These are phyloP conservation scores for Lagenaria siceraria DNA, from an alignment of 306 rosid genomes.

Conservation along the genomic window DNA sequence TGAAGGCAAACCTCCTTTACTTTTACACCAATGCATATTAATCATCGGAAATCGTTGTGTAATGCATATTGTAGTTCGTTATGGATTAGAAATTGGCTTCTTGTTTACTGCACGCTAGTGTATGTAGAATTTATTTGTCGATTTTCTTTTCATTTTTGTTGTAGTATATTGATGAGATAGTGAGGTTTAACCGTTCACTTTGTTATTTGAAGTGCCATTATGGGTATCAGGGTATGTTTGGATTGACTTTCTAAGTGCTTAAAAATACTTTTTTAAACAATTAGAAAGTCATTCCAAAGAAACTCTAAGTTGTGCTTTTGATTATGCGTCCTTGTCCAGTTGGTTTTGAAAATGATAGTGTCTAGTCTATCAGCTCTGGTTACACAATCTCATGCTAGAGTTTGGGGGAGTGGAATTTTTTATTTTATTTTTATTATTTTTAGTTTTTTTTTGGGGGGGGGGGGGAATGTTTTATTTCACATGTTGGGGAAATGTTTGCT, in stretches of 20 bases:
- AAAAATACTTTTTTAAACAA: too few species aligned
- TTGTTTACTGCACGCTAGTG: neutral
- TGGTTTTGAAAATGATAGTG: neutral
- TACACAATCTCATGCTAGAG: neutral
- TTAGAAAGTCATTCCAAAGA: too few species aligned
- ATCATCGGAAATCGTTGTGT: neutral
- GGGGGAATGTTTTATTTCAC: neutral
- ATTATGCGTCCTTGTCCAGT: neutral
- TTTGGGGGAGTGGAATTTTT: neutral
- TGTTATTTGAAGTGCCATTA: neutral
- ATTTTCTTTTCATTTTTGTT: neutral
- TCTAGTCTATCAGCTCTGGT: neutral
- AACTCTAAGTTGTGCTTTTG: neutral
- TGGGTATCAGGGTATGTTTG: too few species aligned
- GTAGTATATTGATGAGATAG: neutral
- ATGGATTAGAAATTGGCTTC: neutral
- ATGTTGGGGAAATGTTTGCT: neutral
- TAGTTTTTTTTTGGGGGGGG: too few species aligned
- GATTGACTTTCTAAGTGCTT: too few species aligned
- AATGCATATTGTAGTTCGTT: neutral
- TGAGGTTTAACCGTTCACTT: neutral
- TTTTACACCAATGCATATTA: neutral
- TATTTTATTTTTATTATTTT: too few species aligned
- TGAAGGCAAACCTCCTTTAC: constrained; percentile 20
- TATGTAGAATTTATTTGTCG: constrained; percentile 9